Percentiles rank a stretch among this genome's conserved stretches.
Conservation (phyloP, 768 basidiomycete species). For the Lentinula guzmanii region DNA sequence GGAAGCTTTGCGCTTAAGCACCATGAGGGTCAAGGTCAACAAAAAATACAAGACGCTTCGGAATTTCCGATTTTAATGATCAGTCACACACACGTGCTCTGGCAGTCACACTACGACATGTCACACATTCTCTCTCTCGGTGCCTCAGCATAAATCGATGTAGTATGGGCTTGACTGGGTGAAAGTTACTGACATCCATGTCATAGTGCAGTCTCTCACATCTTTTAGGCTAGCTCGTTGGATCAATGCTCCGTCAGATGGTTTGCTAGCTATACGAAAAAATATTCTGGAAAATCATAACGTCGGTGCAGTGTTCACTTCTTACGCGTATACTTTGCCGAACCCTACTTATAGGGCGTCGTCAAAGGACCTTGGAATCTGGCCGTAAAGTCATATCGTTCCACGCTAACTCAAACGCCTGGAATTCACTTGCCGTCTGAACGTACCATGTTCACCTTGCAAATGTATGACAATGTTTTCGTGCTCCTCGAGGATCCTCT, state of each 20-base stretch:
- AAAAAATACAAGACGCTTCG: neutral
- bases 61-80: neutral
- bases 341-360: conserved; percentile 39
- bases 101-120: neutral
- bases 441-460: conserved; percentile 68
- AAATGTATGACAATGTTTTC: conserved; percentile 78
- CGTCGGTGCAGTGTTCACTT: conserved; percentile 22
- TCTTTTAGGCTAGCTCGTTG: conserved; percentile 63
- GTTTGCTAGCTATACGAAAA: conserved; percentile 60
- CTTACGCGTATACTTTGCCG: conserved; percentile 12
- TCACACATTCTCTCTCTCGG: neutral
- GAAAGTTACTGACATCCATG: neutral
- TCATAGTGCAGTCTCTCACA: neutral
- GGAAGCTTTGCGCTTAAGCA: conserved; percentile 40
- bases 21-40: conserved; percentile 18
- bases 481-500: conserved; percentile 72
- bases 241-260: conserved; percentile 75
- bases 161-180: conserved; percentile 66
- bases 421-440: conserved; percentile 49
- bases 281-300: conserved; percentile 71
- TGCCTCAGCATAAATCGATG: neutral
- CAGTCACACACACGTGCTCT: neutral
- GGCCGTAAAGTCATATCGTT: conserved; percentile 68
- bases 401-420: conserved; percentile 54
- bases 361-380: conserved; percentile 63